Percentiles rank a stretch among this genome's conserved stretches.
Evolutionary conservation across 1,284 basidiomycete genomes (phyloP).

Genomic region (Rhodotorula sp.): DNA sequence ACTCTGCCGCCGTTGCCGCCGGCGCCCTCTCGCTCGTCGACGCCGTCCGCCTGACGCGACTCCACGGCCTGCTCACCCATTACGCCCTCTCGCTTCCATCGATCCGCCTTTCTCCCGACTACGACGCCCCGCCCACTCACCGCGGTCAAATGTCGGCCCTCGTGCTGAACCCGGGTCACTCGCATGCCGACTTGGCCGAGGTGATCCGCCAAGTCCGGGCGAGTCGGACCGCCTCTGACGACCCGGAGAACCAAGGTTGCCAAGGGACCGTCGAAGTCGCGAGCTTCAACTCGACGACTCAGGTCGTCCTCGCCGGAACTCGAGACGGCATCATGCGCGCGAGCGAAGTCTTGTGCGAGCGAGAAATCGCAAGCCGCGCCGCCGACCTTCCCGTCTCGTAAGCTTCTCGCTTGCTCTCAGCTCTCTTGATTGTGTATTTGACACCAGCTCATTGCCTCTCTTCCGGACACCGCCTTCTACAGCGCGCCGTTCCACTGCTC

Average conservation of each 20-base stretch:
- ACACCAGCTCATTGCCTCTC: no score
- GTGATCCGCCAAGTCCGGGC: slow-evolving; percentile 39
- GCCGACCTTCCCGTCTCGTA: slow-evolving; percentile 48
- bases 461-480: neutral
- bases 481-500: slow-evolving; percentile 46
- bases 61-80: slow-evolving; percentile 45
- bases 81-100: slow-evolving; percentile 40
- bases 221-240: neutral
- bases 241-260: slow-evolving; percentile 9
- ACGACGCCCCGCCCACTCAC: slow-evolving; percentile 31
- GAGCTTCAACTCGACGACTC: slow-evolving; percentile 45
- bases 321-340: slow-evolving; percentile 45
- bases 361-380: slow-evolving; percentile 44
- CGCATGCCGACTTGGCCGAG: slow-evolving; percentile 41
- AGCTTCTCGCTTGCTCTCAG: slow-evolving; percentile 8
- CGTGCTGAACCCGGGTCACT: slow-evolving; percentile 42
- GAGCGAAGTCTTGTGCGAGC: slow-evolving; percentile 40
- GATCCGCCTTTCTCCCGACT: slow-evolving; percentile 35
- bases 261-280: slow-evolving; percentile 45
- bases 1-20: slow-evolving; percentile 45
- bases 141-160: slow-evolving; percentile 46
- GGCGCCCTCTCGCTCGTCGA: slow-evolving; percentile 44
- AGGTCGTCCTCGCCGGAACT: slow-evolving; percentile 45
- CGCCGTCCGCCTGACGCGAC: slow-evolving; percentile 44
- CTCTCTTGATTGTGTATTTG: no score